A percentile compares a stretch with the other conserved stretches of the same genome.
Evolutionary conservation across 192 early-diverging fungal species (phyloP).

Genomic region (Dissophora globulifera): DNA sequence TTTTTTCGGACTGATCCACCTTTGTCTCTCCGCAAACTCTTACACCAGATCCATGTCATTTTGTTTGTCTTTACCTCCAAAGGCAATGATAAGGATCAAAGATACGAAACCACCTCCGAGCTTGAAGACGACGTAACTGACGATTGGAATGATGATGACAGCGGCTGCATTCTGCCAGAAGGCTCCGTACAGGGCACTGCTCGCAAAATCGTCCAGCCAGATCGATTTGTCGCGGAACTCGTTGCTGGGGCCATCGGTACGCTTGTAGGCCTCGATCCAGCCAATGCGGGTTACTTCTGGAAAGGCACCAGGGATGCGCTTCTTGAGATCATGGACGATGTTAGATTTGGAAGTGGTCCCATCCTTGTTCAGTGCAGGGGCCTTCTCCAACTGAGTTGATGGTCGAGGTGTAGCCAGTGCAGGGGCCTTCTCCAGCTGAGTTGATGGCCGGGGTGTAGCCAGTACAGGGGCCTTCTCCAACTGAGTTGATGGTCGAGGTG

Average conservation of each 20-base stretch:
- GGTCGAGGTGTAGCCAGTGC: no score
- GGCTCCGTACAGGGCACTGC: slow-evolving; percentile 44
- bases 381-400: no score
- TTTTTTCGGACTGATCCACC: no score
- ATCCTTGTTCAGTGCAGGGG: background rate
- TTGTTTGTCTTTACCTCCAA: slow-evolving; percentile 48
- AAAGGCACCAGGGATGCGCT: slow-evolving; percentile 27
- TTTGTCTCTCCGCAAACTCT: no score
- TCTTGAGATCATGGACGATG: slow-evolving; percentile 16
- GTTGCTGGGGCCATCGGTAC: slow-evolving; percentile 34
- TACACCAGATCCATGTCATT: no score
- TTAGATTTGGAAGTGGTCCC: background rate
- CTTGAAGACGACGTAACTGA: slow-evolving; percentile 36
- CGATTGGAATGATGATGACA: slow-evolving; percentile 30
- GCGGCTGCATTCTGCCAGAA: slow-evolving; percentile 51
- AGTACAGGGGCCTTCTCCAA: background rate
- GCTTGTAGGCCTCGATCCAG: slow-evolving; percentile 48
- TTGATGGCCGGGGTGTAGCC: no score
- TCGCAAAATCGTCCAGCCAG: slow-evolving; percentile 52
- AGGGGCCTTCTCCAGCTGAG: slow-evolving; percentile 6
- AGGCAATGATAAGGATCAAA: slow-evolving; percentile 44
- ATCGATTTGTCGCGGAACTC: slow-evolving; percentile 51
- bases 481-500: background rate
- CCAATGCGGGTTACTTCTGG: slow-evolving; percentile 33
- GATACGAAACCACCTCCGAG: slow-evolving; percentile 48